Evolutionary conservation across 169 alveolate genomes (phyloP).

Genomic region (Plasmodium sp.): DNA sequence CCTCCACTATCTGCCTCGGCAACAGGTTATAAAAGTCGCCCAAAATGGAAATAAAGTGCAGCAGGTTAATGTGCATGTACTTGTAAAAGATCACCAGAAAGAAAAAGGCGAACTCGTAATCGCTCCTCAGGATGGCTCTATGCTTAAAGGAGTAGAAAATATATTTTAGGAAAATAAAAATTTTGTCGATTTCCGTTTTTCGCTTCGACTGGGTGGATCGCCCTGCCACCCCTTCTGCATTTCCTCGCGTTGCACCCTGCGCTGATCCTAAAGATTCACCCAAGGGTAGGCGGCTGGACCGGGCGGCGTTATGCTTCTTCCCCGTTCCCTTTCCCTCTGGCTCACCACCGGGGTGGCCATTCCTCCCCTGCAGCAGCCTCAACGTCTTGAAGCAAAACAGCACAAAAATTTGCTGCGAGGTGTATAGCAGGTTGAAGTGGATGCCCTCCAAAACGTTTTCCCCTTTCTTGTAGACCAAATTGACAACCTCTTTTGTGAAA

Average conservation of each 20-base stretch:
- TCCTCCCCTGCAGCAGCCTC: background rate
- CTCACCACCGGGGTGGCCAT: background rate
- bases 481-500: conserved; percentile 20
- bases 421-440: conserved; percentile 16
- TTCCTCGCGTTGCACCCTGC: background rate
- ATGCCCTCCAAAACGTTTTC: conserved; percentile 8
- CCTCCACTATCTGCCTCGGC: conserved; percentile 3
- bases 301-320: background rate
- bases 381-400: conserved; percentile 35
- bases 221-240: background rate
- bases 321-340: background rate
- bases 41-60: conserved; percentile 51
- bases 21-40: conserved; percentile 52
- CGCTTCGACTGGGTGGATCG: background rate
- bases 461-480: conserved; percentile 22
- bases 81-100: conserved; percentile 57
- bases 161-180: conserved; percentile 55
- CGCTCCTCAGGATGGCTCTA: conserved; percentile 26
- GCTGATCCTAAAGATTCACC: background rate
- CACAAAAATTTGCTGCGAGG: conserved; percentile 40
- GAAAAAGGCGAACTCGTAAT: conserved; percentile 33
- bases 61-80: conserved; percentile 31
- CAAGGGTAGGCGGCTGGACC: background rate
- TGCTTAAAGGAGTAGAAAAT: conserved; percentile 35
- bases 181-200: conserved; percentile 15